Base-by-base conservation (phyloP, 352 stramenopile genomes). In the Globisporangium barbulae region DNA sequence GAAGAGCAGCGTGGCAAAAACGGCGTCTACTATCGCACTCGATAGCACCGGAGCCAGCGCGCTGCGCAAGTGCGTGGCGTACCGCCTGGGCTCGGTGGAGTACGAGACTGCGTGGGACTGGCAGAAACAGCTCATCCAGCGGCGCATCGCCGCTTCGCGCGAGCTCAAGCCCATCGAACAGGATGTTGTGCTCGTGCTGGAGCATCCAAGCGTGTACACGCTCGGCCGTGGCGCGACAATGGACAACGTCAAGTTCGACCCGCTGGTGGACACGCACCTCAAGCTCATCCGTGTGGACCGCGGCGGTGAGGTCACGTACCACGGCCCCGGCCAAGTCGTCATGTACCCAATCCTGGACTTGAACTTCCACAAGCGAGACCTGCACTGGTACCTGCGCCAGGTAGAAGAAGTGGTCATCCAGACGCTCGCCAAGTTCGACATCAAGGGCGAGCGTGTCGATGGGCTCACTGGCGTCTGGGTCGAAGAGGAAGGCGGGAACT, bases 261-360 rank as follows among this genome's bases (percentile, higher is more conserved):
- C 82, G 9, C 47, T 78, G 28, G 72, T 74, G 12, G 79, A 93
- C 41, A 68, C 63, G 47, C 69, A 79, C 47, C 54, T 91, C 54
- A 90, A 96, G 71, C 82, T 99, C n/a, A 95, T 98, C 68, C 81
- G 96, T 31, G 94, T 98, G n/a, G 97, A 99, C 73, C 93, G 98
- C n/a, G 98, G 98, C 28, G 98, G 98, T 25, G 96, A 99, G 79
- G 97, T 99, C 21, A 99, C 98, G 12, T 99, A 97, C 77, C 98
- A 99, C 70, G 97, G 97, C 5, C 98, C 97, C 1, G 96, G 96
- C 22, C 98, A 99, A 68, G 73, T 99, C 10, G 96, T 99, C 0
- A 89, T 97, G 33, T 99, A 99, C 80, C 97, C 97, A 33, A 92
- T 99, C 30, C 74, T 99, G 44, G 91, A 99, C 73, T 84, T 99